phyloP scores from a whole-genome alignment of 352 stramenopile species.

The Pythium vanterpoolii region DNA sequence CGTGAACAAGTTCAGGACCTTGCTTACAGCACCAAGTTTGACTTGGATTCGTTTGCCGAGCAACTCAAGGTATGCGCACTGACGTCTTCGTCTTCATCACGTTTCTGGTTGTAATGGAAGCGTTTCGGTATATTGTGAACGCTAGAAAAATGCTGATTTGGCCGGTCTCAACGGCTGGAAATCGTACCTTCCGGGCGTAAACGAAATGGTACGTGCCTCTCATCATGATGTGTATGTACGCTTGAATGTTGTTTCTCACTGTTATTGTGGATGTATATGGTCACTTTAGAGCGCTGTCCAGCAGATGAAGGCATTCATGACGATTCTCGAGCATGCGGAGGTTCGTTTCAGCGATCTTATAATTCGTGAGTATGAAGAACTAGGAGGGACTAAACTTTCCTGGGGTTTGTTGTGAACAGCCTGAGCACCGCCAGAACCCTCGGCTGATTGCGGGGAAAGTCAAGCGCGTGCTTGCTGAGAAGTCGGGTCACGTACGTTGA shows the following conservation, averaged over 20 bases:
- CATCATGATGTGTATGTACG: too few relatives aligned
- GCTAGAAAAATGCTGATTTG: conserved; percentile 73
- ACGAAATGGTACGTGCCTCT: conserved; percentile 70
- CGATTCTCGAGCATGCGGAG: conserved; percentile 75
- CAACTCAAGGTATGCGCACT: conserved; percentile 57
- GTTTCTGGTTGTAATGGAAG: background rate
- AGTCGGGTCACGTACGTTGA: conserved; percentile 70
- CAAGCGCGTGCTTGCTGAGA: conserved; percentile 81
- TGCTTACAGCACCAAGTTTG: conserved; percentile 62
- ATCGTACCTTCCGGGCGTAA: conserved; percentile 78
- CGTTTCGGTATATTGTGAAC: background rate
- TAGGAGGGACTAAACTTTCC: background rate
- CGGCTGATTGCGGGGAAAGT: conserved; percentile 80
- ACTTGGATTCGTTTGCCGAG: conserved; percentile 62
- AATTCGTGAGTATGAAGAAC: background rate
- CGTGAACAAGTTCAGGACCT: conserved; percentile 74
- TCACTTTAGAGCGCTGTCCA: conserved; percentile 74
- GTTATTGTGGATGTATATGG: background rate
- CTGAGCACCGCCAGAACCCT: conserved; percentile 64
- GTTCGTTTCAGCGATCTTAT: conserved; percentile 18
- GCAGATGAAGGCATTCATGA: conserved; percentile 81
- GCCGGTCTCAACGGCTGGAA: conserved; percentile 72
- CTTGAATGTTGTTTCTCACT: too few relatives aligned
- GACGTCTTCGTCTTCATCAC: background rate
- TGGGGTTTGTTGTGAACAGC: conserved; percentile 22